Evolutionary conservation across 1,284 basidiomycete species (phyloP).

Genomic region (Anthracocystis setariae): DNA sequence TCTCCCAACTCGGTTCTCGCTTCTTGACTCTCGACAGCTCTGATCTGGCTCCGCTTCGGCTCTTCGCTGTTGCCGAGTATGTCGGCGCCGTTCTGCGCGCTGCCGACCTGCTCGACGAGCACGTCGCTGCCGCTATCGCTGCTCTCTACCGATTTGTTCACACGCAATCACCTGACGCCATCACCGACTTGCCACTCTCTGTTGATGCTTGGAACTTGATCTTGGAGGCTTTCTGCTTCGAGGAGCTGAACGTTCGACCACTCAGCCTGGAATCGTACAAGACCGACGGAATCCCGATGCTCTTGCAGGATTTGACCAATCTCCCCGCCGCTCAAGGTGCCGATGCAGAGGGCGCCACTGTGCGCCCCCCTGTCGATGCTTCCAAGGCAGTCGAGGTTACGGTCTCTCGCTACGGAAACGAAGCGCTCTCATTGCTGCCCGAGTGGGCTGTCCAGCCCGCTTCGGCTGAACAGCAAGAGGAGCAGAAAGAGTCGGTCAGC

Average conservation of each 20-base stretch:
- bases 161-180: constrained; percentile 14
- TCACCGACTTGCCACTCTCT: constrained; percentile 28
- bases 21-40: constrained; percentile 24
- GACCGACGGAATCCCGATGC: constrained; percentile 33
- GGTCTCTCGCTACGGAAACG: constrained; percentile 31
- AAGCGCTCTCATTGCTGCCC: constrained; percentile 30
- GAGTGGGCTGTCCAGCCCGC: constrained; percentile 20
- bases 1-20: constrained; percentile 17
- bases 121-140: constrained; percentile 29
- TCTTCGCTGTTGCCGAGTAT: constrained; percentile 41
- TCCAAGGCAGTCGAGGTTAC: constrained; percentile 21
- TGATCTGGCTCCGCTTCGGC: constrained; percentile 16
- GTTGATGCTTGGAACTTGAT: constrained; percentile 33
- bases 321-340: constrained; percentile 16
- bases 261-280: constrained; percentile 43
- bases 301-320: constrained; percentile 32
- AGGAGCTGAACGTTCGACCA: constrained; percentile 37
- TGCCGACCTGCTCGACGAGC: constrained; percentile 40
- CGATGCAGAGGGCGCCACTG: not conserved
- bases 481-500: constrained; percentile 13
- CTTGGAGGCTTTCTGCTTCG: constrained; percentile 48
- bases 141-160: constrained; percentile 37
- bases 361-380: constrained; percentile 13
- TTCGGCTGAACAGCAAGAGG: constrained; percentile 1
- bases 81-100: constrained; percentile 35